phyloP scores from a whole-genome alignment of 345 rosid species.

The Melaleuca alternifolia region DNA sequence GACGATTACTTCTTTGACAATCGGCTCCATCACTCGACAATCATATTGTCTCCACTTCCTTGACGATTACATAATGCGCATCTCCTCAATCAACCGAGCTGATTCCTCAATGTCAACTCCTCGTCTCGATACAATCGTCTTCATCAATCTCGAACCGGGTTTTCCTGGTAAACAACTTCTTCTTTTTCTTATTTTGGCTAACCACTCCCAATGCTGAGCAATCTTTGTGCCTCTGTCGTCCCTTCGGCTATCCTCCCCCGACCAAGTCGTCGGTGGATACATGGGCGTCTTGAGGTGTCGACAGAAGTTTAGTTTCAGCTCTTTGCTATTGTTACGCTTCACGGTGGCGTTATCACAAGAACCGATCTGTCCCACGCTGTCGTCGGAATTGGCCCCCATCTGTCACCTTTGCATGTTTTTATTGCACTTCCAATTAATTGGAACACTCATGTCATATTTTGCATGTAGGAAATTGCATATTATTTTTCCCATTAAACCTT shows the following conservation, averaged over 20 bases:
- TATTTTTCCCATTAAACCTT: no score
- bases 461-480: no score
- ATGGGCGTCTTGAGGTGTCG: neutral
- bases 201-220: neutral
- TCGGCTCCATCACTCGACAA: neutral
- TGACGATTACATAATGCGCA: fast-evolving
- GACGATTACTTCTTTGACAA: no score
- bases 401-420: neutral
- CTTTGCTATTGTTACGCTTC: neutral
- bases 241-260: neutral
- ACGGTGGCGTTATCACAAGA: neutral
- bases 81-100: neutral
- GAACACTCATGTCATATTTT: no score
- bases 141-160: no score
- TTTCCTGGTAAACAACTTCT: no score
- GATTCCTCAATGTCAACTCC: no score
- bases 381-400: neutral
- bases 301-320: neutral
- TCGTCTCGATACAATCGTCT: no score
- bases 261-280: neutral
- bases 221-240: neutral
- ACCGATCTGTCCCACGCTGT: fast-evolving
- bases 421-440: no score
- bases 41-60: neutral
- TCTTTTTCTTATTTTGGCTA: no score